phyloP scores from a whole-genome alignment of 345 rosid genomes.

The Boechera retrofracta region DNA sequence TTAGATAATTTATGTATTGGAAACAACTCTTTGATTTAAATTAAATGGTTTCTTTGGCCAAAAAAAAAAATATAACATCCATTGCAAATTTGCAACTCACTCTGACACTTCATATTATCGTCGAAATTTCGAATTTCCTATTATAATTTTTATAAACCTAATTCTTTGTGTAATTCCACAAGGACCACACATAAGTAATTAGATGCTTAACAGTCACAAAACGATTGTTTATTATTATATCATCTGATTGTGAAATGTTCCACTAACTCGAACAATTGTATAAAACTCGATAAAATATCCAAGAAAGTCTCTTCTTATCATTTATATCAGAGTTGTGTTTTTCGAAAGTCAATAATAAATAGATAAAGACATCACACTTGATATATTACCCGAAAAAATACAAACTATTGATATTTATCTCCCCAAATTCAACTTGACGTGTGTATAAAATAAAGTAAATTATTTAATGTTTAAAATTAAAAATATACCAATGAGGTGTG shows the following conservation, averaged over 20 bases:
- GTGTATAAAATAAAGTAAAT: background rate
- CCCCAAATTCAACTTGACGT: slow-evolving; percentile 20
- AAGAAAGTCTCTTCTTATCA: slow-evolving; percentile 37
- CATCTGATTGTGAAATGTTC: slow-evolving; percentile 18
- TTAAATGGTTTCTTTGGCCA: too few species aligned
- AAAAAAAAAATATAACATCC: background rate
- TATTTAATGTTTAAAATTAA: background rate
- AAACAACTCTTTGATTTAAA: too few species aligned
- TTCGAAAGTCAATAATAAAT: slow-evolving; percentile 11
- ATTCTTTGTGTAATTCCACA: background rate
- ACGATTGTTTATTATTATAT: background rate
- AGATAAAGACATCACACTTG: slow-evolving; percentile 29
- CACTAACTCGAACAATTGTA: slow-evolving; percentile 9
- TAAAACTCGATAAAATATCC: slow-evolving; percentile 4
- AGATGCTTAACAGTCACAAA: background rate
- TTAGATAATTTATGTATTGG: too few species aligned
- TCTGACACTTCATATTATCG: background rate
- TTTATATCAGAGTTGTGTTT: slow-evolving; percentile 1
- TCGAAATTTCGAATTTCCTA: background rate
- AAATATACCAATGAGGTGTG: slow-evolving; percentile 5
- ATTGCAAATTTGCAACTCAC: background rate
- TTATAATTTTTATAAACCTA: background rate
- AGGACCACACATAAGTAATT: background rate
- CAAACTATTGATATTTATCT: slow-evolving; percentile 3
- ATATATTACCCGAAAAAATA: background rate